Evolutionary conservation across 2,329 filamentous ascomycete genomes (phyloP), one percentile per base, ranked within the genome.

Genomic region (Fusarium sp.): DNA sequence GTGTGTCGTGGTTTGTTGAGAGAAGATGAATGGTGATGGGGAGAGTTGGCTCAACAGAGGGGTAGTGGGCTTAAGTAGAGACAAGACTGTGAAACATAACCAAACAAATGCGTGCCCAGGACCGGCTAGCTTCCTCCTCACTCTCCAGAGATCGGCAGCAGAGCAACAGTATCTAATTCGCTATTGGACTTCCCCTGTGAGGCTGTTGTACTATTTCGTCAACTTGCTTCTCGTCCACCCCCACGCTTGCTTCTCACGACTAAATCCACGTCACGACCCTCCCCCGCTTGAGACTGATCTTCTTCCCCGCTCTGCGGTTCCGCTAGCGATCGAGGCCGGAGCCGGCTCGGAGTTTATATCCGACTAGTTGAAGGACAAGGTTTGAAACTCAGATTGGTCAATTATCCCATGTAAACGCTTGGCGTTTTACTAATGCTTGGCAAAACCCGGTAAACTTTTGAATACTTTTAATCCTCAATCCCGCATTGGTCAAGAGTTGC

Each of bases 221-320:
- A 29, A 45, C 32, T 19, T 50, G 6, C 15, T 22, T 35, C n/a
- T 22, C n/a, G 26, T 53, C 41, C 19, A 19, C 19, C 19, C 53
- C 53, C 53, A 40, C 48, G 40, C 38, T 53, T 49, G 15, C 29
- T 24, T 34, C 7, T 9, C 24, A 43, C 10, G 6, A 28, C 39
- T 25, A 28, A 41, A 26, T n/a, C n/a, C 24, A n/a, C 9, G n/a
- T 41, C 25, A 13, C 28, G 52, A 51, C n/a, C 52, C 38, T 52
- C 32, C 52, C 51, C 52, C 52, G 52, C 52, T 19, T 32, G 5
- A 12, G 34, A 13, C 46, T 39, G 36, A 28, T 25, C 40, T 7
- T n/a, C 31, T 15, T 29, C 52, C 52, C 52, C 52, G 52, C 52
- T 42, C 38, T 54, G 52, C 52, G 52, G 52, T 51, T 50, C 52